Evolutionary conservation across 495 filamentous ascomycete genomes (phyloP).

Genomic region (Thermothielavioides terrestris): DNA sequence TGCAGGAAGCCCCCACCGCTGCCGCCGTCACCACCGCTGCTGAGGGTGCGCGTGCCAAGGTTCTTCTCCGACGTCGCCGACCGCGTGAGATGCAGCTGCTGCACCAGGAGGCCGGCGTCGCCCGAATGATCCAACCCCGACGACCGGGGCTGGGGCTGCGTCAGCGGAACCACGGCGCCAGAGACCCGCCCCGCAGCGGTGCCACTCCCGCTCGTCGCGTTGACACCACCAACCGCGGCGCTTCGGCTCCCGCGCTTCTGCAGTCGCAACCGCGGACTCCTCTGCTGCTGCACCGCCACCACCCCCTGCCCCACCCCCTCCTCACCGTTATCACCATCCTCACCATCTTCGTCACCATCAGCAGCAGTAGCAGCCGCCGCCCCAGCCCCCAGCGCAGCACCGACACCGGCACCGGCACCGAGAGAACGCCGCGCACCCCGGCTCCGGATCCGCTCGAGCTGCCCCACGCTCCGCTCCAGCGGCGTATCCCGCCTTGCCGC

Average conservation of each 20-base stretch:
- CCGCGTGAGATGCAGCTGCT: background rate
- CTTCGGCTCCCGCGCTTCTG: background rate
- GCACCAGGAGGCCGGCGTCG: too few species aligned
- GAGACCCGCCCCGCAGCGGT: too few species aligned
- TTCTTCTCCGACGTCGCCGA: constrained; percentile 24
- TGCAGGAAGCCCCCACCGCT: constrained; percentile 6
- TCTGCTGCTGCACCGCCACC: background rate
- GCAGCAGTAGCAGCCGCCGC: too few species aligned
- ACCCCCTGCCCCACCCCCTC: background rate
- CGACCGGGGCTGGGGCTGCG: too few species aligned
- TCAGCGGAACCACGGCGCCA: too few species aligned
- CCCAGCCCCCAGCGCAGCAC: too few species aligned
- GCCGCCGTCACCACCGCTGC: constrained; percentile 11
- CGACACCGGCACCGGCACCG: too few species aligned
- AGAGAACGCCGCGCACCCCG: too few species aligned
- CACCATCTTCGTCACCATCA: background rate
- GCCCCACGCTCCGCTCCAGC: constrained; percentile 39
- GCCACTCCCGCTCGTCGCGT: too few species aligned
- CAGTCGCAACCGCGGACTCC: constrained; percentile 22
- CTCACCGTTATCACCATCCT: constrained; percentile 2
- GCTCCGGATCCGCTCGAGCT: constrained; percentile 27
- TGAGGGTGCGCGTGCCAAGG: constrained; percentile 24
- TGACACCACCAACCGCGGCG: background rate
- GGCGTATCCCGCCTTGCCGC: constrained; percentile 43
- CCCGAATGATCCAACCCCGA: too few species aligned